Evolutionary conservation across 129 eudicot species (phyloP).

Genomic region (Chrysanthemum makinoi): DNA sequence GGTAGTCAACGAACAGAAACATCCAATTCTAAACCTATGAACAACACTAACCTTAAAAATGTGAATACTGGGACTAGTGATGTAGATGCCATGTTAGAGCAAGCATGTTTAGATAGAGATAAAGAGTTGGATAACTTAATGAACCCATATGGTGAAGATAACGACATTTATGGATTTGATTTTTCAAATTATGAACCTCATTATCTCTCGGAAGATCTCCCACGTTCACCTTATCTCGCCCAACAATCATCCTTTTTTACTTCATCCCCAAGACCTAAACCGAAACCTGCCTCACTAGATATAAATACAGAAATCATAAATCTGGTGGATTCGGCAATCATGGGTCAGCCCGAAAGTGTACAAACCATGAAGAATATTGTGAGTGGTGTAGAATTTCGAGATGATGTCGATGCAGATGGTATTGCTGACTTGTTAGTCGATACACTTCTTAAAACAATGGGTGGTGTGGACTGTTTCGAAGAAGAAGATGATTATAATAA

Average conservation of each 20-base stretch:
- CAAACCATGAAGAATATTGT: conserved; percentile 66
- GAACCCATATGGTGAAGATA: conserved; percentile 45
- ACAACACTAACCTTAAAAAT: conserved; percentile 18
- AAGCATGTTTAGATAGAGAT: conserved; percentile 51
- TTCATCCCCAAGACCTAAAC: conserved; percentile 47
- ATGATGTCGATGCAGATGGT: conserved; percentile 47
- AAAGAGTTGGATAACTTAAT: conserved; percentile 37
- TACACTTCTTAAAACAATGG: conserved; percentile 96
- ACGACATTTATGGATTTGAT: conserved; percentile 34
- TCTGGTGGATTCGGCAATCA: conserved; percentile 90
- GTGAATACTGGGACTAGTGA: conserved; percentile 23
- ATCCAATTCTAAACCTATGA: conserved; percentile 24
- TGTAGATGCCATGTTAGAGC: conserved; percentile 60
- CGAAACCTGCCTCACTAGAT: conserved; percentile 49
- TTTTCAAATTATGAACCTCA: conserved; percentile 26
- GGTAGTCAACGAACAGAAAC: conserved; percentile 30
- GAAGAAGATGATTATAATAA: conserved; percentile 65
- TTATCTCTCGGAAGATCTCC: conserved; percentile 19
- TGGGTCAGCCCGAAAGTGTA: conserved; percentile 89
- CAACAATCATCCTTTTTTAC: conserved; percentile 42
- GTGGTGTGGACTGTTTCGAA: conserved; percentile 94
- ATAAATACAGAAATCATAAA: conserved; percentile 77
- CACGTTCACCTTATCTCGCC: conserved; percentile 32
- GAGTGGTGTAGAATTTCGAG: conserved; percentile 63
- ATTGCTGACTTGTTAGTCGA: conserved; percentile 67